Conservation (phyloP, 1,284 basidiomycete species). For the Papiliotrema terrestris region DNA sequence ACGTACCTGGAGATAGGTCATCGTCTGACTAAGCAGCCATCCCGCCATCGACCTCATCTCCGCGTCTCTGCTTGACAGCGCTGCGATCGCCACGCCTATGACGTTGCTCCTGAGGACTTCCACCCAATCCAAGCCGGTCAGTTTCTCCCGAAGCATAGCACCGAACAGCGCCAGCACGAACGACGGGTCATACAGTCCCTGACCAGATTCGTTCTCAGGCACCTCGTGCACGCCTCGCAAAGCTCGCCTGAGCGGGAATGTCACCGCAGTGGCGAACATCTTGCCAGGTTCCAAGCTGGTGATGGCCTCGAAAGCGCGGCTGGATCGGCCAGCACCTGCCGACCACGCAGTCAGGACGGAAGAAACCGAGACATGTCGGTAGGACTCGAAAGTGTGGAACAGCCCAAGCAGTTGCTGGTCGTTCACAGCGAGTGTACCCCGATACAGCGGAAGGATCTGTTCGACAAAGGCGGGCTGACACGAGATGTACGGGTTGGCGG, state of each 20-base stretch:
- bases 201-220: constrained; percentile 37
- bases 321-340: constrained; percentile 48
- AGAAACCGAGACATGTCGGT: constrained; percentile 63
- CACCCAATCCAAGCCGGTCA: constrained; percentile 72
- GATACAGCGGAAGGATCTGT: constrained; percentile 68
- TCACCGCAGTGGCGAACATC: constrained; percentile 68
- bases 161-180: constrained; percentile 69
- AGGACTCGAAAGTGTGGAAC: constrained; percentile 71
- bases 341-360: constrained; percentile 65
- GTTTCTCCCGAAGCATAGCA: constrained; percentile 60
- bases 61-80: constrained; percentile 65
- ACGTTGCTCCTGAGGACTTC: constrained; percentile 78
- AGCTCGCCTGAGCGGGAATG: constrained; percentile 57
- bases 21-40: constrained; percentile 50
- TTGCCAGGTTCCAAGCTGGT: constrained; percentile 64
- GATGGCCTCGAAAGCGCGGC: constrained; percentile 60
- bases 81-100: constrained; percentile 68
- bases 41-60: constrained; percentile 57
- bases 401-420: constrained; percentile 69
- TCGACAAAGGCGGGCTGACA: constrained; percentile 77
- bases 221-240: constrained; percentile 2
- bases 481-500: constrained; percentile 69
- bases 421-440: constrained; percentile 61
- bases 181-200: constrained; percentile 70
- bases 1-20: constrained; percentile 38